Conservation (phyloP, 768 basidiomycete species). For the Termitomyces bulborhizus region DNA sequence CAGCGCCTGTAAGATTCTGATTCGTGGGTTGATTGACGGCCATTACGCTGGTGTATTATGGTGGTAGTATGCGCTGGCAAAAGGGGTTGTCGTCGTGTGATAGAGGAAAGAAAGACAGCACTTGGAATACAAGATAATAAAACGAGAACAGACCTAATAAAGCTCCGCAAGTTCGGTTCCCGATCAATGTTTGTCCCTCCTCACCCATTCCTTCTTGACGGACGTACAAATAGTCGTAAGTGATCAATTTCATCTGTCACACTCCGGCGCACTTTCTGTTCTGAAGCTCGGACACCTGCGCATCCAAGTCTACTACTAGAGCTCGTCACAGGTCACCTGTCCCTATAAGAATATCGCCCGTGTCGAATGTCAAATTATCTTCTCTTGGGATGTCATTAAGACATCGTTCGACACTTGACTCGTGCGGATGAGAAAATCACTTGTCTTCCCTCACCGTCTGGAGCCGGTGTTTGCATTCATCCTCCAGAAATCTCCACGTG, state of each 20-base stretch:
- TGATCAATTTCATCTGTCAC: neutral
- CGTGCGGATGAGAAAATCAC: no score
- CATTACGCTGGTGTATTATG: conserved; percentile 10
- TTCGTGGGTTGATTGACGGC: conserved; percentile 6
- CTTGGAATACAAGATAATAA: conserved; percentile 4
- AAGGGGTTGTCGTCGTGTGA: neutral
- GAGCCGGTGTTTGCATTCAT: neutral
- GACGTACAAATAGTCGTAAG: neutral
- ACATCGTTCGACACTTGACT: neutral
- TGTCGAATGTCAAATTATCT: neutral
- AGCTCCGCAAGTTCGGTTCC: conserved; percentile 3
- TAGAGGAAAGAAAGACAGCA: conserved; percentile 5
- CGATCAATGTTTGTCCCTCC: conserved; percentile 2
- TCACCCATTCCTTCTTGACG: neutral
- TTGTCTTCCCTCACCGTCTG: no score
- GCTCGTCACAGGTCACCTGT: no score
- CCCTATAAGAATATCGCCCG: neutral
- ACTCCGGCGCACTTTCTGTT: neutral
- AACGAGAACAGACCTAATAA: conserved; percentile 4
- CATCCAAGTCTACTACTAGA: neutral
- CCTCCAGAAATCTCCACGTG: no score
- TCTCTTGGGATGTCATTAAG: neutral
- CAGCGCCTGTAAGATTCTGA: conserved; percentile 13
- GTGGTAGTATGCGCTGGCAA: neutral
- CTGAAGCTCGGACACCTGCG: no score